These are phyloP conservation scores for Monosiga brevicollis DNA, from an alignment of 78 protist species.

Conservation along the genomic window DNA sequence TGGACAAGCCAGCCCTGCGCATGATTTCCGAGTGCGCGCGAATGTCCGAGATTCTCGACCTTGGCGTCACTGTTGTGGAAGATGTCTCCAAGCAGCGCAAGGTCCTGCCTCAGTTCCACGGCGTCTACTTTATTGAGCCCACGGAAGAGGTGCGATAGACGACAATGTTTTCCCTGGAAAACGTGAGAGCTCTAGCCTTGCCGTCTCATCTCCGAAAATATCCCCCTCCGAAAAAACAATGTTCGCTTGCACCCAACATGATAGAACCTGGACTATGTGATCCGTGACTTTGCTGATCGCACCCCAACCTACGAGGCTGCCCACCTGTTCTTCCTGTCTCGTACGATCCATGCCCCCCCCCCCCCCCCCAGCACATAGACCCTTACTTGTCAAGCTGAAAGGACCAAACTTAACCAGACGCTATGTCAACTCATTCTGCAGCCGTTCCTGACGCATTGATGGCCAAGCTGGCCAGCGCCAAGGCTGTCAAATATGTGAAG, in stretches of 20 bases:
- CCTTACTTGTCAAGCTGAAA: too few relatives aligned
- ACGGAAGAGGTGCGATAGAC: not conserved
- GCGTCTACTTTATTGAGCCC: not conserved
- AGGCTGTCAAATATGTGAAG: not conserved
- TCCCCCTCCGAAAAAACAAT: too few relatives aligned
- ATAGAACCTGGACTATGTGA: too few relatives aligned
- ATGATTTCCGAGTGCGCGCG: not conserved
- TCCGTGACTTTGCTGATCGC: too few relatives aligned
- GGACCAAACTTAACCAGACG: too few relatives aligned
- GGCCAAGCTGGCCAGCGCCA: not conserved
- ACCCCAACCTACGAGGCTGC: not conserved
- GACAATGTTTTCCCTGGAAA: too few relatives aligned
- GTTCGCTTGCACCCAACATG: too few relatives aligned
- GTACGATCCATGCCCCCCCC: too few relatives aligned
- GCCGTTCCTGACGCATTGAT: not conserved
- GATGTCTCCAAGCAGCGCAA: not conserved
- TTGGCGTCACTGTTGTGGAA: not conserved
- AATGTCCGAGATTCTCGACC: not conserved
- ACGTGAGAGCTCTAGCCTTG: too few relatives aligned
- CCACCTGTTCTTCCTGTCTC: not conserved
- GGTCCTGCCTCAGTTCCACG: not conserved
- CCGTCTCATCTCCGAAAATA: too few relatives aligned
- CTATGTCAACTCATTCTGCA: too few relatives aligned
- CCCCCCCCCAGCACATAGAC: too few relatives aligned
- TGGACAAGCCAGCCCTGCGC: not conserved